Evolutionary conservation across 164 flowering plant species (phyloP).

Genomic region (Kingdonia uniflora): DNA sequence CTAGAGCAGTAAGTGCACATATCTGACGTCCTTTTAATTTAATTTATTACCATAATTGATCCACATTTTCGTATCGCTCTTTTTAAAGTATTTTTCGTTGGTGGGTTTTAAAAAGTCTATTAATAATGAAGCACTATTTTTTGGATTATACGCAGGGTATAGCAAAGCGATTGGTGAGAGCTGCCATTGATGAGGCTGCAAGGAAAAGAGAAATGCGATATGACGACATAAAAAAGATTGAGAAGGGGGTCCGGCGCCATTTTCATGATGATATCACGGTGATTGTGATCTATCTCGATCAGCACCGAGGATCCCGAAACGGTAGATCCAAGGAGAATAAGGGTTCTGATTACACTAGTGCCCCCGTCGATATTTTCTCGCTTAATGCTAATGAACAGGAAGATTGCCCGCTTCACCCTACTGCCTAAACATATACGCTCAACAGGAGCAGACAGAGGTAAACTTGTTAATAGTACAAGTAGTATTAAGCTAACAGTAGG

Average conservation of each 20-base stretch:
- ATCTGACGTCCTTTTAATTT: not conserved
- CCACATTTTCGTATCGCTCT: no score
- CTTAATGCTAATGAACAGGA: slow-evolving; percentile 13
- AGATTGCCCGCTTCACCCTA: slow-evolving; percentile 5
- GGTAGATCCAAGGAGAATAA: slow-evolving; percentile 11
- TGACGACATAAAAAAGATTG: slow-evolving; percentile 30
- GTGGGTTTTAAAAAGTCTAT: no score
- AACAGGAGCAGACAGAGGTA: slow-evolving; percentile 1
- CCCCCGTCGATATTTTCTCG: slow-evolving; percentile 25
- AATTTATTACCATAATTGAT: no score
- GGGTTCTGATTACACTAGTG: slow-evolving; percentile 14
- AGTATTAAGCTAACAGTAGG: no score
- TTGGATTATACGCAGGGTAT: slow-evolving; percentile 41
- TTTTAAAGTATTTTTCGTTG: no score
- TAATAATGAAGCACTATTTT: no score
- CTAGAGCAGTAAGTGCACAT: slow-evolving; percentile 39
- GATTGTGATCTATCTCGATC: slow-evolving; percentile 35
- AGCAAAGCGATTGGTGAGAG: slow-evolving; percentile 33
- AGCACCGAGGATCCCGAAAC: slow-evolving; percentile 11
- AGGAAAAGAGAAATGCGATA: slow-evolving; percentile 42
- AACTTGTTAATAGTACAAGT: no score
- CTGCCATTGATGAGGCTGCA: slow-evolving; percentile 34
- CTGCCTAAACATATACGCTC: slow-evolving; percentile 7
- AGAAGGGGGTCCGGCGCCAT: slow-evolving; percentile 35
- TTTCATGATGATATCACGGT: slow-evolving; percentile 44